Conservation (phyloP, 2,329 filamentous ascomycete species). For the Alternaria incomplexa region DNA sequence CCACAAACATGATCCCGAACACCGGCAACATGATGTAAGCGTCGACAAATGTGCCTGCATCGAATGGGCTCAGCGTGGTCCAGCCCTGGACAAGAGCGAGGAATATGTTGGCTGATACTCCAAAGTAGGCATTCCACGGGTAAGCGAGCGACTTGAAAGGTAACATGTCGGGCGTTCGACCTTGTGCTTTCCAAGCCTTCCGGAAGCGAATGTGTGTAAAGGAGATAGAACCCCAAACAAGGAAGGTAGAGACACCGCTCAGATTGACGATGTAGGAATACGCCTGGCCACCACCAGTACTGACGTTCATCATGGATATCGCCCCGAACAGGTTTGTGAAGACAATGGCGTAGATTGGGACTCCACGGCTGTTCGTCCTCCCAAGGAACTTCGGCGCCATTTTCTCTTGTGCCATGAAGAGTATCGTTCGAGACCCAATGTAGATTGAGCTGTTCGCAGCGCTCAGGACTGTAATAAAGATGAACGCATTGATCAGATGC, state of each 20-base stretch:
- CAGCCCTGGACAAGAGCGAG: constrained; percentile 61
- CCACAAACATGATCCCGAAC: constrained; percentile 55
- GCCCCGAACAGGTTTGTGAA: constrained; percentile 74
- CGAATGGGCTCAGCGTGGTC: constrained; percentile 60
- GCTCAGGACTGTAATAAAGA: constrained; percentile 68
- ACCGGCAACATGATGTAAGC: constrained; percentile 61
- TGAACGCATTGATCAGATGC: constrained; percentile 73
- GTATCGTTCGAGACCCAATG: constrained; percentile 74
- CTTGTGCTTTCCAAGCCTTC: constrained; percentile 59
- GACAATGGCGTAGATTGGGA: constrained; percentile 65
- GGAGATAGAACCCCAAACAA: constrained; percentile 74
- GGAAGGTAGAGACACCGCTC: constrained; percentile 71
- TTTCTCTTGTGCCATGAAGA: constrained; percentile 76
- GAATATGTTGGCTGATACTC: constrained; percentile 57
- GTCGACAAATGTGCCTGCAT: constrained; percentile 58
- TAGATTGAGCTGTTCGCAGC: constrained; percentile 74
- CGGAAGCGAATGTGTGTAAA: constrained; percentile 77
- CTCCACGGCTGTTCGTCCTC: constrained; percentile 69
- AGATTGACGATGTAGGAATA: constrained; percentile 75
- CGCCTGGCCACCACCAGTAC: constrained; percentile 68
- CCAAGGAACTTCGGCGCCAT: constrained; percentile 75
- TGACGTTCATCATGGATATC: constrained; percentile 77
- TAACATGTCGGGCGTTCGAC: constrained; percentile 48
- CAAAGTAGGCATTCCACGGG: constrained; percentile 59
- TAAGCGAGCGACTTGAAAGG: constrained; percentile 57